Evolutionary conservation across 2,329 filamentous ascomycete genomes (phyloP).

Genomic region (Clarireedia paspali): DNA sequence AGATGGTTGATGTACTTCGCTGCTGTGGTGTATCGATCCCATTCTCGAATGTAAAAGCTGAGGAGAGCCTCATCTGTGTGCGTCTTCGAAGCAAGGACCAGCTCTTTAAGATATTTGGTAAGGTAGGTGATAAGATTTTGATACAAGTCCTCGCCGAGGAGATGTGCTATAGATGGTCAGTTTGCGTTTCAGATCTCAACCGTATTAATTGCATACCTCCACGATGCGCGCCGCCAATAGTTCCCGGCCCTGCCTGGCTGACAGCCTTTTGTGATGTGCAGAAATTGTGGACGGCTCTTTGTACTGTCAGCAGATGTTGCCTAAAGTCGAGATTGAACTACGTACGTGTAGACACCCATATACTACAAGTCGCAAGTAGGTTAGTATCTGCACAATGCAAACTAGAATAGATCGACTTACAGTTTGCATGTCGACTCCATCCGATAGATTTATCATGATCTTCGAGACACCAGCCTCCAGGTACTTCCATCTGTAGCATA

Average conservation of each 20-base stretch:
- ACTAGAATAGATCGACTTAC: constrained; percentile 37
- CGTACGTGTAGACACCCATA: constrained; percentile 91
- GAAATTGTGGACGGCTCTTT: constrained; percentile 90
- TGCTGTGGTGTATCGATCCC: constrained; percentile 89
- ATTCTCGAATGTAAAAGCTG: constrained; percentile 91
- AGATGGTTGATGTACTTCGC: constrained; percentile 97
- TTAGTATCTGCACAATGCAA: constrained; percentile 6
- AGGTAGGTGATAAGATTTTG: constrained; percentile 85
- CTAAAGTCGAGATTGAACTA: constrained; percentile 15
- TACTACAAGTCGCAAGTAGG: constrained; percentile 44
- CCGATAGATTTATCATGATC: constrained; percentile 88
- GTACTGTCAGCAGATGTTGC: constrained; percentile 31
- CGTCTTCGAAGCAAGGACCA: constrained; percentile 64
- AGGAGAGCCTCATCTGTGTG: constrained; percentile 88
- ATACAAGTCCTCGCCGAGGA: constrained; percentile 94
- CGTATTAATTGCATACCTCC: constrained; percentile 49
- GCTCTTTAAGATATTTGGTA: constrained; percentile 60
- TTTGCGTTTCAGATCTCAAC: constrained; percentile 8
- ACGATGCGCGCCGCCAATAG: constrained; percentile 51
- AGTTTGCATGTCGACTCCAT: constrained; percentile 88
- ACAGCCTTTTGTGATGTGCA: constrained; percentile 96
- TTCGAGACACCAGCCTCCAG: constrained; percentile 80
- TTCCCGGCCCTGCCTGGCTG: constrained; percentile 40
- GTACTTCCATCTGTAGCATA: constrained; percentile 69
- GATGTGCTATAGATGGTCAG: constrained; percentile 57